Evolutionary conservation across 2,329 filamentous ascomycete genomes (phyloP).

Genomic region (Colletotrichum sp.): DNA sequence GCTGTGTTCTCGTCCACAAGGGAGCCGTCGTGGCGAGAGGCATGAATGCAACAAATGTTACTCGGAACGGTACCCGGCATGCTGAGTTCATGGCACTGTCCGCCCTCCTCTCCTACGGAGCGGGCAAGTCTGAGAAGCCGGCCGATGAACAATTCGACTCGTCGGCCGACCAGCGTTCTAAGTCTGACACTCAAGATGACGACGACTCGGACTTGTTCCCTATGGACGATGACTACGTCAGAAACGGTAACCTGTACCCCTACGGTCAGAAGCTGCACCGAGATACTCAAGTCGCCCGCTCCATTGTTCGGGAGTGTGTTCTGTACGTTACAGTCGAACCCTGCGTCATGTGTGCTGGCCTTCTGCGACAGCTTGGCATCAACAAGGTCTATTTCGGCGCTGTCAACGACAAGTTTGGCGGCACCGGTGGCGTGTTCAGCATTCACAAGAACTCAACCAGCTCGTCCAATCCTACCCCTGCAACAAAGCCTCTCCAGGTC

Average conservation of each 20-base stretch:
- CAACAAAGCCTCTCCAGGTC: not conserved
- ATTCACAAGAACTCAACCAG: constrained; percentile 69
- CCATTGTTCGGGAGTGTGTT: constrained; percentile 72
- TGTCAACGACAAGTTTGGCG: constrained; percentile 95
- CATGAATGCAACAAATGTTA: constrained; percentile 97
- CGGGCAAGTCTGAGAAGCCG: constrained; percentile 21
- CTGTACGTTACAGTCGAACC: constrained; percentile 98
- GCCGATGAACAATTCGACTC: not conserved
- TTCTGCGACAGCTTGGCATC: constrained; percentile 87
- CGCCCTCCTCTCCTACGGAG: constrained; percentile 53
- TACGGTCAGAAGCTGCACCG: constrained; percentile 66
- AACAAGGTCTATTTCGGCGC: constrained; percentile 94
- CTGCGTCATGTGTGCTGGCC: constrained; percentile 97
- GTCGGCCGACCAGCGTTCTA: constrained; percentile 21
- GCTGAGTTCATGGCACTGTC: constrained; percentile 91
- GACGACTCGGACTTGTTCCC: constrained; percentile 29
- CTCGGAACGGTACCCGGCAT: constrained; percentile 89
- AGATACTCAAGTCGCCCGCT: constrained; percentile 63
- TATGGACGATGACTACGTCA: constrained; percentile 57
- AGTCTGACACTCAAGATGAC: constrained; percentile 13
- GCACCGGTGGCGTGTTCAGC: constrained; percentile 90
- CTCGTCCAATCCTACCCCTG: not conserved
- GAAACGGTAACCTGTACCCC: constrained; percentile 62
- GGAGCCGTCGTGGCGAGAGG: constrained; percentile 82
- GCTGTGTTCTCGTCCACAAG: constrained; percentile 88